Conservation (phyloP, 1,284 basidiomycete species). For the Violaceomyces palustris region DNA sequence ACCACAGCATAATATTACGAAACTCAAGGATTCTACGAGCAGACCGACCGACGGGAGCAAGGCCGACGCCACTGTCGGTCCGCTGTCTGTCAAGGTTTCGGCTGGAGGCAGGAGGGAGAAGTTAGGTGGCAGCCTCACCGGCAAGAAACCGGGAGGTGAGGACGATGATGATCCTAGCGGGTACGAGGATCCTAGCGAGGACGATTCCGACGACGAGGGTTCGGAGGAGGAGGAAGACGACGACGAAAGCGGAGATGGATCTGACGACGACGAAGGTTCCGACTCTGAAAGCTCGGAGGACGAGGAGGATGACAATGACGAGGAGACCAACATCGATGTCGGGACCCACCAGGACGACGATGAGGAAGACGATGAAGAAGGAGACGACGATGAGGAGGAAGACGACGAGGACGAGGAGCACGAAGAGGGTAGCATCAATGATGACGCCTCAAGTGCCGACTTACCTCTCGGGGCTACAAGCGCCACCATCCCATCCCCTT, state of each 20-base stretch:
- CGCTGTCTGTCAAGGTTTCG: no score
- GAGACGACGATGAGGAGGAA: conserved; percentile 21
- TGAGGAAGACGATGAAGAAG: conserved; percentile 19
- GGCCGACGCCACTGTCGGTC: no score
- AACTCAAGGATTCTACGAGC: background rate
- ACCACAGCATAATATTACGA: no score
- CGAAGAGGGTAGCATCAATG: background rate
- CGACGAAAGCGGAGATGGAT: background rate
- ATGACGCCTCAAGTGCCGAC: background rate
- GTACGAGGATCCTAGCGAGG: background rate
- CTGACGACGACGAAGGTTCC: background rate
- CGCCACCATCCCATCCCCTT: background rate
- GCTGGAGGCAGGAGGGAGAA: background rate
- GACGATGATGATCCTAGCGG: conserved; percentile 2
- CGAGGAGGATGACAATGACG: conserved; percentile 17
- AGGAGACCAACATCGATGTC: conserved; percentile 9
- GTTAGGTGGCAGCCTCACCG: conserved; percentile 8
- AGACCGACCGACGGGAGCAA: background rate
- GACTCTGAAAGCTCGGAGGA: background rate
- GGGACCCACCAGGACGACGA: conserved; percentile 7
- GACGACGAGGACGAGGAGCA: conserved; percentile 15
- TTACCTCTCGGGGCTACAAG: background rate
- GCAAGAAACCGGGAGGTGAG: background rate
- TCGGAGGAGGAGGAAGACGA: conserved; percentile 5
- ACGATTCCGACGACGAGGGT: conserved; percentile 6